Evolutionary conservation across 805 yeast genomes (phyloP), one percentile per base, ranked within the genome.

Genomic region (Wickerhamiella allomyrinae): DNA sequence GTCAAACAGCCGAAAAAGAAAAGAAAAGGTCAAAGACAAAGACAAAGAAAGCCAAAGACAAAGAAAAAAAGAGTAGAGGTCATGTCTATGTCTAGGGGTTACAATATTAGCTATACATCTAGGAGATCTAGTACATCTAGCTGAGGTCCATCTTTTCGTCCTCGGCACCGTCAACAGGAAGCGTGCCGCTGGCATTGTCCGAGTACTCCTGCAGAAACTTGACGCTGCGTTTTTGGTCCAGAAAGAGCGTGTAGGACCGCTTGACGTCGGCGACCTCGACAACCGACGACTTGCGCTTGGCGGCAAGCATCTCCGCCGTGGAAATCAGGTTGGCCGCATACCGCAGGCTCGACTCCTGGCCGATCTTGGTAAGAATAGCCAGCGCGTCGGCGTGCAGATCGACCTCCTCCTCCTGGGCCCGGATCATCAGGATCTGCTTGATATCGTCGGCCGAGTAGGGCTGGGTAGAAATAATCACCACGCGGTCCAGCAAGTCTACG

Each of bases 381-480:
- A 89, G 68, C 0, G 95, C 95, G 55, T 86, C 96, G 7, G 72
- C 69, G 13, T 77, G 61, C 48, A 91, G 66, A 50, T 84, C 91
- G 40, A 84, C 87, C 57, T 87, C 96, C 62, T 91, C 99, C 58
- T 86, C 95, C 54, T 78, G 82, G 2, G 96, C 85, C 57, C 99
- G 77, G 54, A 89, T 91, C 23, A 82, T 69, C 48, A 91, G 67
- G 55, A 91, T 91, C 39, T 86, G 77, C 56, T 79, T 74, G 56
- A 89, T 80, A 62, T 91, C 98, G 46, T 83, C 87, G 45, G 74
- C 76, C 45, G 70, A 68, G 66, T 91, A 91, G 37, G 74, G 68
- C 14, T 73, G 62, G 1, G 98, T 93, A 57, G 91, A 86, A 49
- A 91, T 85, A 48, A 91, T 91, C 51, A 91, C 80, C 27, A 93